These are phyloP conservation scores for Atractiella rhizophila DNA, from an alignment of 768 basidiomycete species.

Conservation along the genomic window DNA sequence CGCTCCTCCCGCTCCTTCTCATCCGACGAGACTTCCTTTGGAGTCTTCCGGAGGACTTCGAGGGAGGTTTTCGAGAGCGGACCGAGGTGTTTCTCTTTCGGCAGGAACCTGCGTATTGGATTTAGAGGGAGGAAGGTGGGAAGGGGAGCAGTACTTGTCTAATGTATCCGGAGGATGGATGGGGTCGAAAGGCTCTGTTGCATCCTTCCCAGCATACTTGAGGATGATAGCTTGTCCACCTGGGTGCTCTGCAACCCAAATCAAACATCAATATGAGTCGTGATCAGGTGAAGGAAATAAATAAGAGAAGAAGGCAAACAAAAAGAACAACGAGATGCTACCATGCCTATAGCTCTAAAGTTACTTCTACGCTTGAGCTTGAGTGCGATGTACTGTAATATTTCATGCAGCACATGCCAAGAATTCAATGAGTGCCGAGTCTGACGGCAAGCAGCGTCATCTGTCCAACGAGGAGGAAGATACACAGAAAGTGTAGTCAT, in stretches of 20 bases:
- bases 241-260: conserved; percentile 31
- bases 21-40: conserved; percentile 35
- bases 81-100: conserved; percentile 47
- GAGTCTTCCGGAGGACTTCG: conserved; percentile 25
- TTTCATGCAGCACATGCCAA: too few relatives aligned
- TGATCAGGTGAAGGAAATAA: background rate
- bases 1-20: conserved; percentile 45
- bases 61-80: conserved; percentile 35
- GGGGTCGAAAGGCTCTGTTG: conserved; percentile 20
- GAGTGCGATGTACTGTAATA: background rate
- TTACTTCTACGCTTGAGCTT: background rate
- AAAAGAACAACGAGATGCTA: background rate
- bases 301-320: background rate
- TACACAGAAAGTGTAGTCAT: too few relatives aligned
- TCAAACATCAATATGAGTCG: conserved; percentile 10
- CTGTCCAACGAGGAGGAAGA: too few relatives aligned
- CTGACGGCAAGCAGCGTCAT: too few relatives aligned
- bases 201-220: conserved; percentile 47
- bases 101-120: conserved; percentile 31
- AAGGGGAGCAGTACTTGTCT: conserved; percentile 23
- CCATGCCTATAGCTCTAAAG: background rate
- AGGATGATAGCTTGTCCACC: conserved; percentile 62
- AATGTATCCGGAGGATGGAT: conserved; percentile 69
- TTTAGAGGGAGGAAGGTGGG: background rate
- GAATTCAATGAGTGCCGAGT: too few relatives aligned